phyloP scores from a whole-genome alignment of 192 early-diverging fungal species.

The Gryganskiella cystojenkinii region DNA sequence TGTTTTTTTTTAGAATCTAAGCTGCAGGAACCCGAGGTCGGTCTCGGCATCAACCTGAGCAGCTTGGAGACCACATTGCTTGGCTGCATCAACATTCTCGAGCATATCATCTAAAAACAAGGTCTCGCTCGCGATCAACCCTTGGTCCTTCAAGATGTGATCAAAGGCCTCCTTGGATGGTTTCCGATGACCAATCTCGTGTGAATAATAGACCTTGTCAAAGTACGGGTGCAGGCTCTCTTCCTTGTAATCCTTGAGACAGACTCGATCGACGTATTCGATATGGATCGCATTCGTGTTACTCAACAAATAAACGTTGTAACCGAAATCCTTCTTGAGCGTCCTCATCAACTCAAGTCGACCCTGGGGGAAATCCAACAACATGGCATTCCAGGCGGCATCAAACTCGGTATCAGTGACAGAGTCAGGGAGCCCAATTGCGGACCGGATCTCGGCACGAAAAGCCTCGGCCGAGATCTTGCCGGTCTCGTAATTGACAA shows the following conservation, averaged over 20 bases:
- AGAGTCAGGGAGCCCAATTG: slow-evolving; percentile 27
- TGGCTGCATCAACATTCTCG: slow-evolving; percentile 47
- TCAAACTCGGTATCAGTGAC: slow-evolving; percentile 42
- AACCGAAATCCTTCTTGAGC: slow-evolving; percentile 35
- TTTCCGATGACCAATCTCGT: slow-evolving; percentile 35
- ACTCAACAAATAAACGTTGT: slow-evolving; percentile 44
- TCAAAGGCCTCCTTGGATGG: slow-evolving; percentile 47
- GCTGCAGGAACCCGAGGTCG: slow-evolving; percentile 39
- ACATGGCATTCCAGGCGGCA: slow-evolving; percentile 44
- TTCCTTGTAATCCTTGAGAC: slow-evolving; percentile 31
- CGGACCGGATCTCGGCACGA: slow-evolving; percentile 15
- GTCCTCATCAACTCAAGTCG: slow-evolving; percentile 40
- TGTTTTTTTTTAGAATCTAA: slow-evolving; percentile 22
- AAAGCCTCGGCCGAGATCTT: slow-evolving; percentile 41
- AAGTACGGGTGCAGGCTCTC: slow-evolving; percentile 30
- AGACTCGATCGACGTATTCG: slow-evolving; percentile 30
- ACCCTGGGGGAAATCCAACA: slow-evolving; percentile 43
- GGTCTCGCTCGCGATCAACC: slow-evolving; percentile 18
- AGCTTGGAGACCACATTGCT: slow-evolving; percentile 40
- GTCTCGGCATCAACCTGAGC: slow-evolving; percentile 48
- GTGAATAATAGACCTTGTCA: slow-evolving; percentile 47
- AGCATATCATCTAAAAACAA: slow-evolving; percentile 49
- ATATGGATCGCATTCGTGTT: slow-evolving; percentile 51
- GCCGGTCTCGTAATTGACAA: slow-evolving; percentile 31
- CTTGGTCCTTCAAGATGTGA: slow-evolving; percentile 33